Evolutionary conservation across 306 rosid genomes (phyloP).

Genomic region (Urtica urens): DNA sequence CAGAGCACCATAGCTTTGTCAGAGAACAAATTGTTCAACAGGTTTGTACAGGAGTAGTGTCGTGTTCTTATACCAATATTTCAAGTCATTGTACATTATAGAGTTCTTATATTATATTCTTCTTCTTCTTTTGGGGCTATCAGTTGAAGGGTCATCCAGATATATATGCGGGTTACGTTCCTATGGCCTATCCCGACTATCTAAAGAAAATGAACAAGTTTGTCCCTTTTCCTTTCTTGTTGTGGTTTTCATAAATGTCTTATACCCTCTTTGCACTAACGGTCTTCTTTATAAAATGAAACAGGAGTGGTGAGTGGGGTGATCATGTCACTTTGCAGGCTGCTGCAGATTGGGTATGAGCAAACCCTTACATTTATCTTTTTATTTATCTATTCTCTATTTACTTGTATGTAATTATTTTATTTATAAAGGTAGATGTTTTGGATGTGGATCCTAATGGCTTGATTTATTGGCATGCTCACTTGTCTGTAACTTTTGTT

Average conservation of each 20-base stretch:
- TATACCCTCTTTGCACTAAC: conserved; percentile 9
- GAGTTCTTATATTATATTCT: too few relatives aligned
- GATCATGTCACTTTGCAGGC: conserved; percentile 98
- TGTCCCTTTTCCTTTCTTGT: conserved; percentile 8
- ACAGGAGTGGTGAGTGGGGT: conserved; percentile 97
- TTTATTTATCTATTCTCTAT: neutral
- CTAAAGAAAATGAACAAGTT: conserved; percentile 83
- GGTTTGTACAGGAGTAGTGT: conserved; percentile 35
- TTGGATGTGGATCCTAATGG: too few relatives aligned
- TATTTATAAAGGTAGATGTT: too few relatives aligned
- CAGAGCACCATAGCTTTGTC: conserved; percentile 67
- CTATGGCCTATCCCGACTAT: conserved; percentile 70
- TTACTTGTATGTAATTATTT: neutral
- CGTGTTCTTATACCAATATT: neutral
- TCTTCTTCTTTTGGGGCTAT: conserved; percentile 9
- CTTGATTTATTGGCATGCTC: neutral
- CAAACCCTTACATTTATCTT: neutral
- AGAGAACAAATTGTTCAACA: conserved; percentile 70
- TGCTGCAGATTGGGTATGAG: conserved; percentile 90
- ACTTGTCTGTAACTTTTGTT: conserved; percentile 10
- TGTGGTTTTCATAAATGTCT: conserved; percentile 5
- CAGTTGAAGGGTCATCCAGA: conserved; percentile 57
- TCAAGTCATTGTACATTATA: too few relatives aligned
- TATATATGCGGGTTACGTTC: conserved; percentile 66
- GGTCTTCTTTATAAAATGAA: conserved; percentile 24